Evolutionary conservation across 371 early-diverging fungal species (phyloP), one percentile per base, ranked within the genome.

Genomic region (Apophysomyces trapeziformis): DNA sequence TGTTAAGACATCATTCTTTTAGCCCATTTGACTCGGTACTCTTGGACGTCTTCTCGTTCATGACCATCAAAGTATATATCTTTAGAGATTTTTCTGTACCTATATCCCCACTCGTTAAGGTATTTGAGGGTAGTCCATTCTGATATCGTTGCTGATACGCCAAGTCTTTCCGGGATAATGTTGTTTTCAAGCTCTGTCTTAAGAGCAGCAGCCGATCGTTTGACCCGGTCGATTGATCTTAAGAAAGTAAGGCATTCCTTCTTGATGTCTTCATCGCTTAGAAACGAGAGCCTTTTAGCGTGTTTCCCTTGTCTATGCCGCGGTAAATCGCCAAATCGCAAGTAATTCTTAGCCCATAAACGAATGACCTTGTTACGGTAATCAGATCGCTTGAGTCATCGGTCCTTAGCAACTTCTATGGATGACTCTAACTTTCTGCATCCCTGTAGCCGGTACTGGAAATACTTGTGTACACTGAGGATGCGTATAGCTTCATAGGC

Each of bases 241-340:
- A 50, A 26, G 21, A 50, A 50, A 5, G 50, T 6, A 50, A 50
- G n/a, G 21, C 50, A 50, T 50, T 21, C 21, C 21, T 18, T 41
- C 37, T 37, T 41, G 5, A 36, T 14, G 41, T 58, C 58, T 58
- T 58, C 58, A 36, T 58, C 58, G 21, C 38, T 41, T 58, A 58
- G 37, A n/a, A 41, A 7, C 4, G 58, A 58, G 38, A 4, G 32
- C 37, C 37, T 11, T 5, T 21, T 36, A 5, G 38, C 58, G 37
- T 16, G 37, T n/a, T 58, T 58, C n/a, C 58, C 38, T 58, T 58
- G 58, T 7, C 18, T 14, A 7, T 58, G 58, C 58, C 32, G 12
- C n/a, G 58, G 18, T 4, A 58, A 16, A 36, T 58, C 18, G 38
- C 58, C 58, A 12, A 58, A 0, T 16, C 37, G 37, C 8, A 58